Conservation (phyloP, 148 eudicot species). For the Rhododendron molle region DNA sequence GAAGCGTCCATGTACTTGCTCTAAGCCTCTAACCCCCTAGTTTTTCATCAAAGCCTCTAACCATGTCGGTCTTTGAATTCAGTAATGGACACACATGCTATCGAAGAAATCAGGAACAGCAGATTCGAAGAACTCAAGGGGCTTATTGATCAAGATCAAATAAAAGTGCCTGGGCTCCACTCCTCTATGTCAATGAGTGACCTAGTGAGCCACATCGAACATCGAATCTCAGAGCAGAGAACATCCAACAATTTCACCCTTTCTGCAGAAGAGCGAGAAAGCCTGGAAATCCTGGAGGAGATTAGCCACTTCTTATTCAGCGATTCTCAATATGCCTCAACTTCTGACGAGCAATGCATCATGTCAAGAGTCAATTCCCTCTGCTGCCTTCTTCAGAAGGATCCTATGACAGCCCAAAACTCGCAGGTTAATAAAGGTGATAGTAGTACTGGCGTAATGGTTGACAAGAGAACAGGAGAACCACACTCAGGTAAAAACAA, state of each 20-base stretch:
- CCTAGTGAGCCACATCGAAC: slow-evolving; percentile 67
- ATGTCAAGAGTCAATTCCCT: slow-evolving; percentile 87
- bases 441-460: slow-evolving; percentile 9
- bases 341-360: slow-evolving; percentile 62
- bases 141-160: slow-evolving; percentile 45
- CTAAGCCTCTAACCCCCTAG: neutral
- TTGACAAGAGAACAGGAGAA: slow-evolving; percentile 18
- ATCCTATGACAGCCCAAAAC: slow-evolving; percentile 29
- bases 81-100: slow-evolving; percentile 31
- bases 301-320: slow-evolving; percentile 58
- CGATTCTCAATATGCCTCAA: slow-evolving; percentile 48
- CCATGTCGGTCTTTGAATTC: neutral
- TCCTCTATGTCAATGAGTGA: slow-evolving; percentile 81
- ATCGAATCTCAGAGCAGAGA: slow-evolving; percentile 64
- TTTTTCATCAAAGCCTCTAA: neutral
- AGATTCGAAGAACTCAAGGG: slow-evolving; percentile 36
- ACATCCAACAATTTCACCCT: slow-evolving; percentile 34
- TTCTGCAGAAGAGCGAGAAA: slow-evolving; percentile 42
- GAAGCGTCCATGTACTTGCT: neutral
- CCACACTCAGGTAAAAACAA: slow-evolving; percentile 9
- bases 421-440: slow-evolving; percentile 18
- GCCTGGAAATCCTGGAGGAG: slow-evolving; percentile 58
- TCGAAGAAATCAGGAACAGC: slow-evolving; percentile 42
- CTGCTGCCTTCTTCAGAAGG: slow-evolving; percentile 89
- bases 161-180: slow-evolving; percentile 64